Percentiles rank a stretch among this genome's conserved stretches.
Evolutionary conservation across 192 early-diverging fungal genomes (phyloP).

Genomic region (Dimargaris cristalligena): DNA sequence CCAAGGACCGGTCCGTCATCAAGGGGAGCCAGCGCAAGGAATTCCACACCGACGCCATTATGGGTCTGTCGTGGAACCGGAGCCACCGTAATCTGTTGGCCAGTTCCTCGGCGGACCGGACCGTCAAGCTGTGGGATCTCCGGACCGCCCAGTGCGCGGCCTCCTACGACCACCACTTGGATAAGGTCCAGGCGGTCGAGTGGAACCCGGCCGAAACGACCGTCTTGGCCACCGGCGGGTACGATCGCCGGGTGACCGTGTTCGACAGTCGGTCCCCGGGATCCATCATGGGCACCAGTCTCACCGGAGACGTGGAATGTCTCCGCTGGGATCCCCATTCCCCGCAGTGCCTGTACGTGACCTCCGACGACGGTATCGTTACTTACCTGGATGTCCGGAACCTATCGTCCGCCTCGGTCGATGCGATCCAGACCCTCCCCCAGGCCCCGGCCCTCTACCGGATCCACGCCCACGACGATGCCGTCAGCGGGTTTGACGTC

Average conservation of each 20-base stretch:
- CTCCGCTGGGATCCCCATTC: slow-evolving; percentile 83
- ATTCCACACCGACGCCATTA: slow-evolving; percentile 88
- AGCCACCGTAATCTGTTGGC: slow-evolving; percentile 53
- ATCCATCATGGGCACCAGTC: slow-evolving; percentile 43
- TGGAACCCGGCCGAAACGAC: slow-evolving; percentile 86
- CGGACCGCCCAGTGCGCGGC: slow-evolving; percentile 46
- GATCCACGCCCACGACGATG: slow-evolving; percentile 82
- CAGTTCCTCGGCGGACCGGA: slow-evolving; percentile 88
- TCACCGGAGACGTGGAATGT: slow-evolving; percentile 78
- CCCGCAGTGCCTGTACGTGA: slow-evolving; percentile 58
- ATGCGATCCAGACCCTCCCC: not conserved
- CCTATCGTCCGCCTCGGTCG: slow-evolving; percentile 15
- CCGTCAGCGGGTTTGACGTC: slow-evolving; percentile 77
- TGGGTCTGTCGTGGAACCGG: slow-evolving; percentile 88
- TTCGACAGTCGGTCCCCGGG: slow-evolving; percentile 84
- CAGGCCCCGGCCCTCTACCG: slow-evolving; percentile 45
- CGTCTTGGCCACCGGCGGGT: slow-evolving; percentile 77
- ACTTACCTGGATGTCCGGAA: slow-evolving; percentile 73
- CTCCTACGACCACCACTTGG: slow-evolving; percentile 70
- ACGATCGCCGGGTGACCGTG: slow-evolving; percentile 72
- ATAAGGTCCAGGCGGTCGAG: slow-evolving; percentile 78
- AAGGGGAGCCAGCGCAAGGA: slow-evolving; percentile 23
- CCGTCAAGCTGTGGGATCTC: slow-evolving; percentile 98
- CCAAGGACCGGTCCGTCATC: slow-evolving; percentile 17
- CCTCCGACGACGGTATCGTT: slow-evolving; percentile 83